These are phyloP conservation scores for Salvia sclarea DNA, from an alignment of 305 asterid species.

Conservation along the genomic window DNA sequence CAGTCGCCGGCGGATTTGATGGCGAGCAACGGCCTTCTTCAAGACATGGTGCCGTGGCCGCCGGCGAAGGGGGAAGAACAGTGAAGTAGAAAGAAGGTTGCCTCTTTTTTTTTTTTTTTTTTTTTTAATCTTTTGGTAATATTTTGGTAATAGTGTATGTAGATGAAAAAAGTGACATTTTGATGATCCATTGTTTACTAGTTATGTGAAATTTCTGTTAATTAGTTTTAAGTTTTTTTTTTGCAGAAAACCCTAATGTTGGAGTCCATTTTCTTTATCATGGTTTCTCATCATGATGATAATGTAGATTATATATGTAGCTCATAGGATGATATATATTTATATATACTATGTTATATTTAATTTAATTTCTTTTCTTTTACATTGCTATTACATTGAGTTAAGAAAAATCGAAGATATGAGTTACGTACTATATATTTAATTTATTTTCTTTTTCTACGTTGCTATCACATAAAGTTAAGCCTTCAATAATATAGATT, in stretches of 20 bases:
- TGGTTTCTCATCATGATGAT: background rate
- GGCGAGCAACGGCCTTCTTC: constrained; percentile 53
- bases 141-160: background rate
- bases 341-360: too few species aligned
- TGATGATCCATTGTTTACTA: background rate
- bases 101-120: too few species aligned
- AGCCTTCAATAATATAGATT: background rate
- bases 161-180: background rate
- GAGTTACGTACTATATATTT: too few species aligned
- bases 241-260: constrained; percentile 9
- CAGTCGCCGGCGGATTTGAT: constrained; percentile 21
- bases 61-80: constrained; percentile 35
- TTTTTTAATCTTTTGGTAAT: too few species aligned
- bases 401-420: too few species aligned
- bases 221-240: constrained; percentile 1
- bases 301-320: background rate
- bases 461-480: background rate
- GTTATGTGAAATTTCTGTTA: background rate
- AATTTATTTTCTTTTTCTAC: background rate
- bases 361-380: background rate
- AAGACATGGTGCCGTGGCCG: constrained; percentile 59
- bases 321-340: background rate
- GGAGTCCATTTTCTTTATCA: background rate
- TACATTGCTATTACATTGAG: background rate
- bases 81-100: background rate